Conservation (phyloP, 106 monocot species). For the Cymbidium sinense region DNA sequence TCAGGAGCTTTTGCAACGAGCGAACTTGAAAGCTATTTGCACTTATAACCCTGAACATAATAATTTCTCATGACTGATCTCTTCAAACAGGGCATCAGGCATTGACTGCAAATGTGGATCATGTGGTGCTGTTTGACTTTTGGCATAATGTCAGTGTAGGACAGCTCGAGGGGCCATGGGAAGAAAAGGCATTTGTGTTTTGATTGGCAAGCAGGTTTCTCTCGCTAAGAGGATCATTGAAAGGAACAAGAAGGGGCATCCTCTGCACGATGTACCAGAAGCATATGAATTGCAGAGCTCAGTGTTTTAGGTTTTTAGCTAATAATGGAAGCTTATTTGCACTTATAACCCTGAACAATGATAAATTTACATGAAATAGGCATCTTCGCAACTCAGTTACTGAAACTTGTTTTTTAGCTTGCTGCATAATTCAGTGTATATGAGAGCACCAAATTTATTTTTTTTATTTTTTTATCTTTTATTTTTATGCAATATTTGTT, state of each 20-base stretch:
- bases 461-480: too few relatives aligned
- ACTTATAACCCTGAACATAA: too few relatives aligned
- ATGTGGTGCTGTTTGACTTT: slow-evolving; percentile 85
- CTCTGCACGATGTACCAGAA: slow-evolving; percentile 77
- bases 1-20: too few relatives aligned
- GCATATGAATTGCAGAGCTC: slow-evolving; percentile 36
- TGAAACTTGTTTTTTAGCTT: too few relatives aligned
- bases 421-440: too few relatives aligned
- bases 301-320: neutral
- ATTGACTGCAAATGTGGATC: slow-evolving; percentile 73
- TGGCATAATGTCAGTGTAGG: slow-evolving; percentile 92
- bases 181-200: slow-evolving; percentile 65
- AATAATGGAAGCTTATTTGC: neutral
- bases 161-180: slow-evolving; percentile 84
- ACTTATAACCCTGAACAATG: too few relatives aligned
- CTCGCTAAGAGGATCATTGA: slow-evolving; percentile 79
- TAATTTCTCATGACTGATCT: neutral
- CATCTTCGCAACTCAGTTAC: too few relatives aligned
- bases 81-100: slow-evolving; percentile 75
- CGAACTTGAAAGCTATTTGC: too few relatives aligned
- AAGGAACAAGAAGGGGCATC: slow-evolving; percentile 80
- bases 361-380: too few relatives aligned
- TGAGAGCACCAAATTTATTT: too few relatives aligned
- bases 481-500: too few relatives aligned
- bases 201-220: slow-evolving; percentile 84